These are phyloP conservation scores for Suzukiozyma palmioleophila DNA, from an alignment of 1,139 yeast genomes.

Conservation along the genomic window DNA sequence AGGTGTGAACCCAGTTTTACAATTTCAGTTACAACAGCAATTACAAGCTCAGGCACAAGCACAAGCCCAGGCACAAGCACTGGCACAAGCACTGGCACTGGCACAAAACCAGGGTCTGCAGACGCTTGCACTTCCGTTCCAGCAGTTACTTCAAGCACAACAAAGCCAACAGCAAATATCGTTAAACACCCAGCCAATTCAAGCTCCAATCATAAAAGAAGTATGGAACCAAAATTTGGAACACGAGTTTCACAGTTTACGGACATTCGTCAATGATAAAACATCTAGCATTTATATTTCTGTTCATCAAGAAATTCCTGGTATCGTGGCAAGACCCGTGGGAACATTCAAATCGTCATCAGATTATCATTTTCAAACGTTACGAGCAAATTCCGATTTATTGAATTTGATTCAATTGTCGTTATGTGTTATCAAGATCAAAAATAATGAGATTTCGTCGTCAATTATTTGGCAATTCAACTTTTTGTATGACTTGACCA, in stretches of 20 bases:
- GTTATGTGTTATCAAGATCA: constrained; percentile 74
- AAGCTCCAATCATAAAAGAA: constrained; percentile 48
- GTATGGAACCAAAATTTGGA: constrained; percentile 89
- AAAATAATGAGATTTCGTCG: constrained; percentile 59
- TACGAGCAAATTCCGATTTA: constrained; percentile 86
- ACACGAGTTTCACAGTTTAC: constrained; percentile 70
- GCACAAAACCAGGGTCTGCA: constrained; percentile 10
- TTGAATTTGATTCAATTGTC: constrained; percentile 85
- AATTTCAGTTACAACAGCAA: constrained; percentile 27
- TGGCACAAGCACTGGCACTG: constrained; percentile 11
- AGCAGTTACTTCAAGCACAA: constrained; percentile 14
- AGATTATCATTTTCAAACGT: constrained; percentile 94
- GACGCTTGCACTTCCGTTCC: constrained; percentile 8
- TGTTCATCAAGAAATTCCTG: constrained; percentile 90
- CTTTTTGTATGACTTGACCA: constrained; percentile 69
- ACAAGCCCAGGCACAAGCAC: constrained; percentile 14
- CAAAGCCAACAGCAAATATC: constrained; percentile 7
- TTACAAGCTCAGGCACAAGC: constrained; percentile 18
- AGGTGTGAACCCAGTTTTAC: constrained; percentile 25
- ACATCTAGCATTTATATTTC: constrained; percentile 61
- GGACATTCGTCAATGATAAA: constrained; percentile 61
- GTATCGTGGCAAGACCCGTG: constrained; percentile 92
- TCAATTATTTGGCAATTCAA: constrained; percentile 94
- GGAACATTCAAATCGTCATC: constrained; percentile 90
- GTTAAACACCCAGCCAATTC: constrained; percentile 15